These are phyloP conservation scores for Geum urbanum DNA, from an alignment of 306 rosid species.

Conservation along the genomic window DNA sequence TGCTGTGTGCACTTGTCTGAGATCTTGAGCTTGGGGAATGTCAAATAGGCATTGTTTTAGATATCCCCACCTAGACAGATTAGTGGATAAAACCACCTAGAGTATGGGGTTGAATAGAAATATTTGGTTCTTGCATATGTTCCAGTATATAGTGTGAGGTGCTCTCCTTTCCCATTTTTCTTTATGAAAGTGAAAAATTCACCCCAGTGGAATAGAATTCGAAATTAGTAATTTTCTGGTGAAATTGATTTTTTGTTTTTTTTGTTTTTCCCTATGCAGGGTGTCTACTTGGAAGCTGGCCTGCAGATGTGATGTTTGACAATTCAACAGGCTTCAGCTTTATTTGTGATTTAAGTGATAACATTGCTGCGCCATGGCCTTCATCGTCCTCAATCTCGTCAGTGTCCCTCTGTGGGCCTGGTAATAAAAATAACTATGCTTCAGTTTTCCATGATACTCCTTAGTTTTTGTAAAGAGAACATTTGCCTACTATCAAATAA, in stretches of 20 bases:
- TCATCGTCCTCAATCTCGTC: slow-evolving; percentile 77
- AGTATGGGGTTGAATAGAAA: too few species aligned
- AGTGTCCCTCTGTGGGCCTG: slow-evolving; percentile 87
- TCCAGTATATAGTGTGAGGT: not conserved
- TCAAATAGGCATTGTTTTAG: not conserved
- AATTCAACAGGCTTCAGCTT: slow-evolving; percentile 78
- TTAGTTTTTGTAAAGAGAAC: slow-evolving; percentile 14
- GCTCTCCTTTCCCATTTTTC: not conserved
- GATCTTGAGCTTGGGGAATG: not conserved
- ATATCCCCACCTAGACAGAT: too few species aligned
- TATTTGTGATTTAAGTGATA: slow-evolving; percentile 90
- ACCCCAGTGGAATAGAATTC: not conserved
- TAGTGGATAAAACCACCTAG: too few species aligned
- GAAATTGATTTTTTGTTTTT: slow-evolving; percentile 13
- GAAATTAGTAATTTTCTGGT: not conserved
- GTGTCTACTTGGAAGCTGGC: slow-evolving; percentile 90
- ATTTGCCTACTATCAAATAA: slow-evolving; percentile 13
- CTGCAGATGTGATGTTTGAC: slow-evolving; percentile 80
- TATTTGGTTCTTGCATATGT: not conserved
- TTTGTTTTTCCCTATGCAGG: slow-evolving; percentile 40
- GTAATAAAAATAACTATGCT: slow-evolving; percentile 37
- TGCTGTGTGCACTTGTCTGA: not conserved
- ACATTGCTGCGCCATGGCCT: slow-evolving; percentile 96
- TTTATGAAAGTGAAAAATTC: not conserved
- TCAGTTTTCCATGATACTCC: slow-evolving; percentile 7